phyloP scores from a whole-genome alignment of 352 stramenopile species.

The Pythium volutum region DNA sequence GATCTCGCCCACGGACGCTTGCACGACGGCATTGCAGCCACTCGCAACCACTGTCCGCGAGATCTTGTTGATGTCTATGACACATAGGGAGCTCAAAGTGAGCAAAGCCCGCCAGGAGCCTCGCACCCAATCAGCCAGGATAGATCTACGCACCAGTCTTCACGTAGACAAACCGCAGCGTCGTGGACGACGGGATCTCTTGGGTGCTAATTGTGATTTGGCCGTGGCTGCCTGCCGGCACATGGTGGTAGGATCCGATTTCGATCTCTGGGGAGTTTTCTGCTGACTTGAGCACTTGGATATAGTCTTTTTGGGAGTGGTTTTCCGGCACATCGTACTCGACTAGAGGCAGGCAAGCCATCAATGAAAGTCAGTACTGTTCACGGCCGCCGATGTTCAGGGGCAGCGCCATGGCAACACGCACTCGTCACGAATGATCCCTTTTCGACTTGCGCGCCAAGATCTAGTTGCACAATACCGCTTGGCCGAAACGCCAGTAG shows the following conservation, averaged over 20 bases:
- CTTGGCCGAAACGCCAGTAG: conserved; percentile 77
- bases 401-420: too few relatives aligned
- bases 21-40: conserved; percentile 80
- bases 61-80: conserved; percentile 82
- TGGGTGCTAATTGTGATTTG: conserved; percentile 80
- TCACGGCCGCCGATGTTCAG: not conserved
- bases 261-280: conserved; percentile 71
- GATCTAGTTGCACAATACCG: conserved; percentile 79
- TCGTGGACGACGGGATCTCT: conserved; percentile 59
- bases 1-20: conserved; percentile 82
- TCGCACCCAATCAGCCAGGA: too few relatives aligned
- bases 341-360: conserved; percentile 34
- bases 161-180: conserved; percentile 82
- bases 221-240: conserved; percentile 54
- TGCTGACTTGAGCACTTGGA: conserved; percentile 77
- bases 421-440: conserved; percentile 78
- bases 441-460: conserved; percentile 83
- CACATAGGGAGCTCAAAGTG: not conserved
- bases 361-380: not conserved
- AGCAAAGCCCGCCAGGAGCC: too few relatives aligned
- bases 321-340: conserved; percentile 77
- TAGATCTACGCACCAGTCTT: conserved; percentile 65
- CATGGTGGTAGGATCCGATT: conserved; percentile 75
- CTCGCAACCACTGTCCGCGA: conserved; percentile 78
- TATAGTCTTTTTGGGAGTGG: conserved; percentile 85